Evolutionary conservation across 1,284 basidiomycete species (phyloP).

Genomic region (Ustilago nuda): DNA sequence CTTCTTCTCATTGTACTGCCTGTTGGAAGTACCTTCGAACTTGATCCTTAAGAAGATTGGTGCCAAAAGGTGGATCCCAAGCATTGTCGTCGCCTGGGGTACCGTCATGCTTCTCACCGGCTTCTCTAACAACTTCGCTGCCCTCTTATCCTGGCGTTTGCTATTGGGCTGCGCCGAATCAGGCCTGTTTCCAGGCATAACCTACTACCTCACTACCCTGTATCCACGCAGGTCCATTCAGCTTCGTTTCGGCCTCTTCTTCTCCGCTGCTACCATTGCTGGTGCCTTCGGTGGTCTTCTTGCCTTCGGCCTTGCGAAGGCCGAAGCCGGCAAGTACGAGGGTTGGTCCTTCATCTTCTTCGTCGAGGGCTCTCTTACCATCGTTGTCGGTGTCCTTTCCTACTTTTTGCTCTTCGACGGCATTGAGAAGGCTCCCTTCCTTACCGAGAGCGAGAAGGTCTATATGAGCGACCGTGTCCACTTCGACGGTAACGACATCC

Average conservation of each 20-base stretch:
- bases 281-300: slow-evolving; percentile 72
- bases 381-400: slow-evolving; percentile 69
- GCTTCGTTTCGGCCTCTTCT: slow-evolving; percentile 58
- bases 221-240: slow-evolving; percentile 55
- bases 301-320: slow-evolving; percentile 58
- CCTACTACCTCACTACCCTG: slow-evolving; percentile 49
- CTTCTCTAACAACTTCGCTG: slow-evolving; percentile 68
- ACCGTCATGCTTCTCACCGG: slow-evolving; percentile 70
- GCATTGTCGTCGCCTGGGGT: slow-evolving; percentile 69
- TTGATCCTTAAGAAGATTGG: slow-evolving; percentile 73
- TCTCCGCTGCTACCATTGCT: slow-evolving; percentile 69
- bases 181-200: slow-evolving; percentile 56
- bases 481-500: slow-evolving; percentile 57
- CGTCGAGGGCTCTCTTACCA: slow-evolving; percentile 72
- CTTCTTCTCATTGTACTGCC: slow-evolving; percentile 75
- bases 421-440: slow-evolving; percentile 52
- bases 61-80: slow-evolving; percentile 69
- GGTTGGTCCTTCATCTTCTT: slow-evolving; percentile 69
- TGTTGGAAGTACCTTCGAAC: slow-evolving; percentile 79
- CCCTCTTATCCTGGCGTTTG: slow-evolving; percentile 69
- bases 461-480: slow-evolving; percentile 52
- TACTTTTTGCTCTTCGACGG: slow-evolving; percentile 57
- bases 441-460: slow-evolving; percentile 53
- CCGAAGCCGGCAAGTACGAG: slow-evolving; percentile 49
- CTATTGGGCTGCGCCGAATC: slow-evolving; percentile 62